Evolutionary conservation across 192 early-diverging fungal genomes (phyloP), one percentile per base, ranked within the genome.

Genomic region (Podila epicladia): DNA sequence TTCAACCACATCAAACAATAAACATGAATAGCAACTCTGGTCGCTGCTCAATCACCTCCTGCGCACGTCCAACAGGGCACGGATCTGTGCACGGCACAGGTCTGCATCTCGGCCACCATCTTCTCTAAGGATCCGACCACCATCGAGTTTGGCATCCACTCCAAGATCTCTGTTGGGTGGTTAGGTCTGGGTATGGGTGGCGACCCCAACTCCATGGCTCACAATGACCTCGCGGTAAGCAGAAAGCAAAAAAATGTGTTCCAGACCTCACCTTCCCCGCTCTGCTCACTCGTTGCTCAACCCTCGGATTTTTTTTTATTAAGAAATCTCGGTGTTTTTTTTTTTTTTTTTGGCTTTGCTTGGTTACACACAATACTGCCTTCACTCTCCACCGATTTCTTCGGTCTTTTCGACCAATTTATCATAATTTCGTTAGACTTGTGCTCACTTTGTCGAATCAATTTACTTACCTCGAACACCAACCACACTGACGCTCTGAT

Each of bases 171-270:
- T 2, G 29, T 73, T 4, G 76, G 70, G 17, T 79, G 76, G 76
- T 19, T 79, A 13, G 76, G 70, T 8, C 15, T 79, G 19, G 76
- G 76, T n/a, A 57, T 68, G 59, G 76, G 76, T 45, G 76, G 76
- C 12, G 28, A n/a, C 9, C 20, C 58, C 2, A 31, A 12, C 1
- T 59, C 24, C n/a, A 79, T 79, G 76, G 59, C 58, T 38, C 65
- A 65, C 24, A 79, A 79, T 22, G 76, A 79, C 26, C 70, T 79
- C 15, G 76, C 76, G 13, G 76, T 79, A 79, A 69, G 70, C n/a
- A 20, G 26, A 20, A 55, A 24, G 53, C 13, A 51, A 51, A 55
- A 24, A 55, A 55, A 55, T 4, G 24, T 9, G 24, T 55, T 24
- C 24, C 26, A 24, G 53, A 55, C 53, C 20, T 24, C 20, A 7